Base-by-base conservation (phyloP, 2,329 filamentous ascomycete genomes). In the Basipetospora chlamydospora region DNA sequence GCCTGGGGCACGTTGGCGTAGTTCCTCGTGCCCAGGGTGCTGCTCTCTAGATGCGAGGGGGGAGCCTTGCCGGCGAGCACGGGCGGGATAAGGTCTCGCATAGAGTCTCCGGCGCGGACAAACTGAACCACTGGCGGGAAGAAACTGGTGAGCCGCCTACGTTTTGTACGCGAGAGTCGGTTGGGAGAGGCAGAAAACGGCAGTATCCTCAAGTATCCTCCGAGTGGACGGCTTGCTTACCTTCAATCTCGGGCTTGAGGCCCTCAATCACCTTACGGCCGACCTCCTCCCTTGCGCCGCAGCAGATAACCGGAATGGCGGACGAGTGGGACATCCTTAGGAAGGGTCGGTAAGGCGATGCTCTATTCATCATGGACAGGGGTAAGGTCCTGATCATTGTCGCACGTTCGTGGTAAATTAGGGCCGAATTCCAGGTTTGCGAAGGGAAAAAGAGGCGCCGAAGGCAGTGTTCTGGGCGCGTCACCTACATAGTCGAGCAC, bases 181-280 rank as follows among this genome's bases (percentile, higher is more conserved):
- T n/a, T n/a, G n/a, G n/a, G n/a, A n/a, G n/a, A n/a, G n/a, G n/a
- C n/a, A n/a, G n/a, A n/a, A n/a, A n/a, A n/a, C n/a, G n/a, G n/a
- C n/a, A n/a, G n/a, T n/a, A n/a, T n/a, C n/a, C n/a, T n/a, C n/a
- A n/a, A n/a, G n/a, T n/a, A n/a, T n/a, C n/a, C n/a, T n/a, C n/a
- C n/a, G n/a, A n/a, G n/a, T n/a, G n/a, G n/a, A n/a, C n/a, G n/a
- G n/a, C 28, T 37, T 7, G 22, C 34, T 10, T 21, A 34, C 43
- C 42, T 34, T 43, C 41, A 9, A 40, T 40, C 20, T 44, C 41
- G 13, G 43, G 43, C 32, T 36, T 44, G 35, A 43, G 20, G n/a
- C 37, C 38, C 11, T 35, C 37, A 16, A 44, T 43, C 31, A 43
- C 39, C 26, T 29, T 23, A 11, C 33, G 26, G 12, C 43, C 42